Conservation (phyloP, 1,139 yeast species). For the Saccharomyces hybrid region DNA sequence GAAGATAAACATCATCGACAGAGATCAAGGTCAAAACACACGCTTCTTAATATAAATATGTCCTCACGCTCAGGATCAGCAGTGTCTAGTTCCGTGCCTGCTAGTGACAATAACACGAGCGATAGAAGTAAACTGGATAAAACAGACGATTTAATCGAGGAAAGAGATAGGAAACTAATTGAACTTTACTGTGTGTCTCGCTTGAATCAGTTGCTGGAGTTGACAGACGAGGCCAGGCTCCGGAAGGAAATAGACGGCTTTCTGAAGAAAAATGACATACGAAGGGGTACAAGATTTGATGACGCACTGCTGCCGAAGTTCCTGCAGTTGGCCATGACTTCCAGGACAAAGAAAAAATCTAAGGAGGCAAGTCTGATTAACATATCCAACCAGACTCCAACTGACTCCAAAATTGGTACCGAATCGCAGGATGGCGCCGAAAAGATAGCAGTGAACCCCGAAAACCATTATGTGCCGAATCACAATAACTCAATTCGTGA, state of each 20-base stretch:
- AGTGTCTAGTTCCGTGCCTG: background rate
- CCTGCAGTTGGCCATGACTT: background rate
- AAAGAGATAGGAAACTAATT: constrained; percentile 46
- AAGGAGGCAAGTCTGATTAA: background rate
- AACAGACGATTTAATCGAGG: constrained; percentile 31
- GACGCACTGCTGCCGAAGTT: constrained; percentile 15
- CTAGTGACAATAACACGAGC: background rate
- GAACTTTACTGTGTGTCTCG: constrained; percentile 49
- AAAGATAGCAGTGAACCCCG: background rate
- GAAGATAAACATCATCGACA: background rate
- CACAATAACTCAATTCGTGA: background rate
- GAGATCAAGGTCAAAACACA: background rate
- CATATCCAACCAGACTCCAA: background rate
- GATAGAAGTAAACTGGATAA: background rate
- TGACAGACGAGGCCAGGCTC: constrained; percentile 17
- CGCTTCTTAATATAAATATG: background rate
- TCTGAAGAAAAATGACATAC: constrained; percentile 20
- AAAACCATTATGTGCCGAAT: background rate
- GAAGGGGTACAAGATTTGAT: constrained; percentile 18
- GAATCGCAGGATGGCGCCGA: background rate
- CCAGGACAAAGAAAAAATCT: background rate
- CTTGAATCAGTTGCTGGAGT: constrained; percentile 27
- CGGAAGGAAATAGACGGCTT: constrained; percentile 18
- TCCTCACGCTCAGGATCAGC: background rate
- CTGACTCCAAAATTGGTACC: background rate